These are phyloP conservation scores for Agarophyton chilense DNA, from an alignment of 23 red algal genomes.

Conservation along the genomic window DNA sequence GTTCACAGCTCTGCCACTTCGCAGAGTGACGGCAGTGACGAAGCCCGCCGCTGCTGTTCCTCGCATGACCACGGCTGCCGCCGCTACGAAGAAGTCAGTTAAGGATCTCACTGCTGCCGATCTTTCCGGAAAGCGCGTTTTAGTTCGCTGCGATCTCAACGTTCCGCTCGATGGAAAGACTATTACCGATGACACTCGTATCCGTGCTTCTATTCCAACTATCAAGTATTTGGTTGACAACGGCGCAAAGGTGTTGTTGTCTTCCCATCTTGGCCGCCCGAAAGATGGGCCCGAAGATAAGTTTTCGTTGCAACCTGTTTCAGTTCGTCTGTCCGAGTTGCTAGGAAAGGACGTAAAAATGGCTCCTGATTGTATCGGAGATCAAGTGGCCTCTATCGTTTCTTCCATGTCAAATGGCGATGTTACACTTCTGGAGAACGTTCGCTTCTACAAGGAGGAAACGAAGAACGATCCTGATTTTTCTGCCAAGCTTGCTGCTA, in stretches of 20 bases:
- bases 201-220: conserved; percentile 94
- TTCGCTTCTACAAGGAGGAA: conserved; percentile 99
- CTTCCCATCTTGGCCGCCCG: conserved; percentile 95
- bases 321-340: conserved; percentile 78
- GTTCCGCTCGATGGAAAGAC: conserved; percentile 98
- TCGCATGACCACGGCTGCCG: conserved; percentile 65
- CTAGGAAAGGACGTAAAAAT: conserved; percentile 92
- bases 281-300: conserved; percentile 99
- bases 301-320: conserved; percentile 93
- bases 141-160: conserved; percentile 98
- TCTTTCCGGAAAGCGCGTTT: conserved; percentile 88
- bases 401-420: conserved; percentile 79
- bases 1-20: conserved; percentile 19
- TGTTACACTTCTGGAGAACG: conserved; percentile 95
- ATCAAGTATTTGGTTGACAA: conserved; percentile 88
- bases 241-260: conserved; percentile 97
- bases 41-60: not conserved
- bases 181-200: conserved; percentile 97
- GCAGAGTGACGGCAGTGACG: conserved; percentile 18
- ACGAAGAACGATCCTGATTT: conserved; percentile 91
- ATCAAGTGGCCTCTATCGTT: conserved; percentile 73
- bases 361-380: conserved; percentile 97
- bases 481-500: conserved; percentile 82
- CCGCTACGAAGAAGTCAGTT: conserved; percentile 87
- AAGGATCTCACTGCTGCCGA: conserved; percentile 82